A percentile compares a stretch with the other conserved stretches of the same genome.
phyloP scores from a whole-genome alignment of 1,284 basidiomycete species.

The Cutaneotrichosporon curvatum region DNA sequence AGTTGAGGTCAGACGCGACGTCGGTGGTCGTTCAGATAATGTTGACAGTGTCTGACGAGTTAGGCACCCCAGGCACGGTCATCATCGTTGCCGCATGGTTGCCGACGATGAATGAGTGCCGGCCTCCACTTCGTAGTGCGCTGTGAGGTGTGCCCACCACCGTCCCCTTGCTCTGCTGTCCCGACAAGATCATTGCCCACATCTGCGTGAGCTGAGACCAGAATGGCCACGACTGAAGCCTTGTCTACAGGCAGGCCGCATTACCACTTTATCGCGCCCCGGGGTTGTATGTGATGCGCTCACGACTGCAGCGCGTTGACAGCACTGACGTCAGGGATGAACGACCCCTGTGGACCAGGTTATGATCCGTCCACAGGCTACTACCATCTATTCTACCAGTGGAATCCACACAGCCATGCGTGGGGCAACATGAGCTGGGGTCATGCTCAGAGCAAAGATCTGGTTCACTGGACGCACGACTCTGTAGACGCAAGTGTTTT shows the following conservation, averaged over 20 bases:
- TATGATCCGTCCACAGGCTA: conserved; percentile 14
- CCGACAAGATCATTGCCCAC: too few relatives aligned
- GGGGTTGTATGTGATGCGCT: conserved; percentile 15
- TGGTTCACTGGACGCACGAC: conserved; percentile 15
- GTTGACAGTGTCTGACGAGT: too few relatives aligned
- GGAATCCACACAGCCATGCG: conserved; percentile 13
- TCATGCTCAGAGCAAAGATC: conserved; percentile 16
- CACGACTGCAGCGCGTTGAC: background rate
- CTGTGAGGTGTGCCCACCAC: too few relatives aligned
- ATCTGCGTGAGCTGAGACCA: too few relatives aligned
- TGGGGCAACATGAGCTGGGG: conserved; percentile 24
- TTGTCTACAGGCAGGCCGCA: too few relatives aligned
- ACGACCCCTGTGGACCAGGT: conserved; percentile 20
- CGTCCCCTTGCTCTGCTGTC: too few relatives aligned
- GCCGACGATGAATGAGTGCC: background rate
- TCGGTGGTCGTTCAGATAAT: too few relatives aligned
- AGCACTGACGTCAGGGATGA: conserved; percentile 13
- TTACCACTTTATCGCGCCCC: conserved; percentile 18
- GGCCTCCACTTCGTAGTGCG: too few relatives aligned
- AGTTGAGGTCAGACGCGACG: too few relatives aligned
- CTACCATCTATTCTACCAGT: conserved; percentile 25
- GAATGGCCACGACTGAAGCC: too few relatives aligned
- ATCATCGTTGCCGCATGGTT: background rate
- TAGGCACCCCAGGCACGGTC: too few relatives aligned
- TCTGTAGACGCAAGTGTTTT: background rate